These are phyloP conservation scores for Penicillium occitanis DNA, from an alignment of 2,329 filamentous ascomycete species.

Conservation along the genomic window DNA sequence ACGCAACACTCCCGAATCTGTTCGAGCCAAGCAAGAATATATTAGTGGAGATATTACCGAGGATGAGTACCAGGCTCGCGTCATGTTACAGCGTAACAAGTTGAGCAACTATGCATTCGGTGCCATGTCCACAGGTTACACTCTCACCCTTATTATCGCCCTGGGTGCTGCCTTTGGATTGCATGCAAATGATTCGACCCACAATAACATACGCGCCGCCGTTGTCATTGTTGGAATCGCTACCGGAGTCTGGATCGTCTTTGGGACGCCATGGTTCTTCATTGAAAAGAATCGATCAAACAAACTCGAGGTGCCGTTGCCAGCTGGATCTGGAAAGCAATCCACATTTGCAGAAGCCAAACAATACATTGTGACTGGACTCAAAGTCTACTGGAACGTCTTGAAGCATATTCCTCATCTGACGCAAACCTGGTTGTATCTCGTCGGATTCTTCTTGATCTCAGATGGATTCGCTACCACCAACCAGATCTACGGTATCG, in stretches of 20 bases:
- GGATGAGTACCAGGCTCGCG: conserved; percentile 4
- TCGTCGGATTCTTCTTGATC: background rate
- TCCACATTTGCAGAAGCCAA: background rate
- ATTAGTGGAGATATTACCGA: background rate
- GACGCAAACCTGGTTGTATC: background rate
- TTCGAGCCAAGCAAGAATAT: conserved; percentile 1
- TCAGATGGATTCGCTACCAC: conserved; percentile 7
- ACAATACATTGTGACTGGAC: background rate
- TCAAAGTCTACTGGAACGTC: background rate
- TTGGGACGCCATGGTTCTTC: conserved; percentile 8
- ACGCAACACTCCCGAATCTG: background rate
- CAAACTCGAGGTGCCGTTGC: background rate
- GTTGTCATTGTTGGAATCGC: conserved; percentile 8
- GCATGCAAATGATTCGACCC: background rate
- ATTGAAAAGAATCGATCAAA: conserved; percentile 8
- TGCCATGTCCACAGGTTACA: background rate
- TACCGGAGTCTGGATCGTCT: conserved; percentile 4
- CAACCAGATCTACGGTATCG: conserved; percentile 3
- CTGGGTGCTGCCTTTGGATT: background rate
- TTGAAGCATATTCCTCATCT: background rate
- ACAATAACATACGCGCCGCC: conserved; percentile 4
- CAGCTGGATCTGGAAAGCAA: background rate
- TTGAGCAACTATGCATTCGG: conserved; percentile 5
- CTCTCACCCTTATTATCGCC: conserved; percentile 8
- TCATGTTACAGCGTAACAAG: conserved; percentile 12